Conservation (phyloP, 441 rosid genomes). For the Arabidopsis lyrata region DNA sequence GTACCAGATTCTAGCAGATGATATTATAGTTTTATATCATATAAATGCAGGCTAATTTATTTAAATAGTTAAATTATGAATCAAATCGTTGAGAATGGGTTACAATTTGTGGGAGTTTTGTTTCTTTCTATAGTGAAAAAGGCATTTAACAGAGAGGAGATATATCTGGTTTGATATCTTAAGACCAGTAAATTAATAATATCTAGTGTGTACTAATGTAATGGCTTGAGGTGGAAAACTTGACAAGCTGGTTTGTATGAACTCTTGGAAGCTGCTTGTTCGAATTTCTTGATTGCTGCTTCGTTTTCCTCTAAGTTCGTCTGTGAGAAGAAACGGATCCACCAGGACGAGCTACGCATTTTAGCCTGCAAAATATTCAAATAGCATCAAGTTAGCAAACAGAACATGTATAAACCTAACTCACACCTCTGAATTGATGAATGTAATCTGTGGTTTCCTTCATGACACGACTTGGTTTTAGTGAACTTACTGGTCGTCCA, state of each 20-base stretch:
- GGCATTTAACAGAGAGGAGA: constrained; percentile 23
- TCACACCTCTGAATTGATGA: not conserved
- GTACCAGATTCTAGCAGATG: not conserved
- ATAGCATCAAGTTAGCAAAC: constrained; percentile 4
- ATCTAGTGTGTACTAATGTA: constrained; percentile 47
- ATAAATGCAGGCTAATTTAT: constrained; percentile 10
- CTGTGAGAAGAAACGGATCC: constrained; percentile 75
- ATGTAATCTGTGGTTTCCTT: not conserved
- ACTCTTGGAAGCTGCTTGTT: constrained; percentile 68
- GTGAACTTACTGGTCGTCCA: constrained; percentile 66
- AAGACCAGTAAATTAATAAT: constrained; percentile 18
- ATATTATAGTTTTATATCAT: not conserved
- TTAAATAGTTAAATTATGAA: constrained; percentile 29
- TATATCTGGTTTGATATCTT: constrained; percentile 24
- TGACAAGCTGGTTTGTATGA: constrained; percentile 76
- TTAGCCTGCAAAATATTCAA: constrained; percentile 60
- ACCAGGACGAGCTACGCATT: constrained; percentile 93
- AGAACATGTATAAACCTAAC: not conserved
- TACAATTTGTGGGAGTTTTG: constrained; percentile 27
- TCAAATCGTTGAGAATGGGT: constrained; percentile 21
- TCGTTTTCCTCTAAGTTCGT: constrained; percentile 89
- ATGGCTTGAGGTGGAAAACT: constrained; percentile 82
- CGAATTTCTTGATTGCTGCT: constrained; percentile 70
- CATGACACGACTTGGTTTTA: not conserved
- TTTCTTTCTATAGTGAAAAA: constrained; percentile 36